phyloP scores from a whole-genome alignment of 1,284 basidiomycete genomes.

The Boletus mariae region DNA sequence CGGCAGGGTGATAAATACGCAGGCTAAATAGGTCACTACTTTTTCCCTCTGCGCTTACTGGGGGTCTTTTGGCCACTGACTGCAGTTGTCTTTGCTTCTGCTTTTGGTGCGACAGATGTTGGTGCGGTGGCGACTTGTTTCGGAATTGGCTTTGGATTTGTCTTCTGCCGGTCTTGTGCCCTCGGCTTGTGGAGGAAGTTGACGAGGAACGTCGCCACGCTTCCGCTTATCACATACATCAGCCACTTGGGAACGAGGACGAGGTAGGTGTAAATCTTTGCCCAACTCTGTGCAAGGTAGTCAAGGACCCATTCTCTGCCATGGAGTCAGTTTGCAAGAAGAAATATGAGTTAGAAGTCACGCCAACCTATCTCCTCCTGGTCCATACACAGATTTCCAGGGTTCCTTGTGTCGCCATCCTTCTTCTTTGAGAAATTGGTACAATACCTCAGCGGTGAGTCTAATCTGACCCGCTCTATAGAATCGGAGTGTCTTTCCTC shows the following conservation, averaged over 20 bases:
- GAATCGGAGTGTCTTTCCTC: constrained; percentile 71
- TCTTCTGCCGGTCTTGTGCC: background rate
- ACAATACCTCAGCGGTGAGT: constrained; percentile 53
- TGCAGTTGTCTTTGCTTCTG: constrained; percentile 17
- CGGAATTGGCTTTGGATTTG: constrained; percentile 2
- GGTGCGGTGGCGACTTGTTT: constrained; percentile 4
- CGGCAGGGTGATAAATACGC: background rate
- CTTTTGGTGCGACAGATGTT: constrained; percentile 9
- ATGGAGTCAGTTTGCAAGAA: constrained; percentile 2
- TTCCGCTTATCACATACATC: constrained; percentile 47
- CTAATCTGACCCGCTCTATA: constrained; percentile 61
- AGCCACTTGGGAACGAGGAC: constrained; percentile 48
- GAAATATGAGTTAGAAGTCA: background rate
- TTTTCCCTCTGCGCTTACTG: constrained; percentile 29
- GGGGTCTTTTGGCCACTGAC: constrained; percentile 20
- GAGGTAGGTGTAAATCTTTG: constrained; percentile 48
- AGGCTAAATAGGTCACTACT: constrained; percentile 4
- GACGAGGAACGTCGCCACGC: constrained; percentile 46
- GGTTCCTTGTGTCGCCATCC: constrained; percentile 54
- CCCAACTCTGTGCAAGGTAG: constrained; percentile 49
- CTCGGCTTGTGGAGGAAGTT: constrained; percentile 40
- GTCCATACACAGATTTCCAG: constrained; percentile 62
- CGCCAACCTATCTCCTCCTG: constrained; percentile 68
- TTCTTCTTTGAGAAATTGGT: constrained; percentile 60
- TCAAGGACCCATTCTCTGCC: constrained; percentile 67